Evolutionary conservation across 73 alveolate species (phyloP), one percentile per base, ranked within the genome.

Genomic region (Breviolum minutum): DNA sequence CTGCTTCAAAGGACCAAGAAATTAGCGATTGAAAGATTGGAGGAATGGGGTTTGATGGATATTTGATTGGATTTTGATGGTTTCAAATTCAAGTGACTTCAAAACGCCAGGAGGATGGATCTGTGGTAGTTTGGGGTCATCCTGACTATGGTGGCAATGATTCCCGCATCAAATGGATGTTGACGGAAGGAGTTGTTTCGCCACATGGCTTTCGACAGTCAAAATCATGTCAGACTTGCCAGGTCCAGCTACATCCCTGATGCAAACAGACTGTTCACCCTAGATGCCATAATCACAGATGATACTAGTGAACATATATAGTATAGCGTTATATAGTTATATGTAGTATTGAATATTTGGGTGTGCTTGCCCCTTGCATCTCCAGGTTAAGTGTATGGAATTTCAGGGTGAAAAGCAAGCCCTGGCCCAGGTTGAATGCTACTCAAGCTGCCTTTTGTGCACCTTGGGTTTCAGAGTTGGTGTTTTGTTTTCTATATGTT

Each of bases 61-160:
- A 27, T 60, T 32, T 27, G 26, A 29, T 29, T 60, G 22, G 69
- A 17, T 30, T 27, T 22, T 32, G 26, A 76, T 16, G 60, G 54
- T 40, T 40, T 40, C 54, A 40, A 29, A 22, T 61, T 27, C 63
- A 16, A 8, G 2, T 61, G 24, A 16, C 63, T 9, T 9, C 71
- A 61, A 54, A 11, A 32, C 2, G 19, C 20, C 30, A 91, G 97
- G 97, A 27, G 62, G 97, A 91, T 73, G 97, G 97, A 40, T 91
- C 97, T 60, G 97, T 91, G 48, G 88, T 91, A 68, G 85, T 79
- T 20, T 91, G 97, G 97, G 97, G 97, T 40, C 97, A 91, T 54
- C 97, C 97, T 6, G 97, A 73, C 87, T 91, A 71, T 54, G 97
- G 97, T 3, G 97, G 97, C 30, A 27, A 26, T 22, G 63, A 54